Percentiles rank a stretch among this genome's conserved stretches.
Evolutionary conservation across 257 asterid species (phyloP).

Genomic region (Voacanga thouarsii): DNA sequence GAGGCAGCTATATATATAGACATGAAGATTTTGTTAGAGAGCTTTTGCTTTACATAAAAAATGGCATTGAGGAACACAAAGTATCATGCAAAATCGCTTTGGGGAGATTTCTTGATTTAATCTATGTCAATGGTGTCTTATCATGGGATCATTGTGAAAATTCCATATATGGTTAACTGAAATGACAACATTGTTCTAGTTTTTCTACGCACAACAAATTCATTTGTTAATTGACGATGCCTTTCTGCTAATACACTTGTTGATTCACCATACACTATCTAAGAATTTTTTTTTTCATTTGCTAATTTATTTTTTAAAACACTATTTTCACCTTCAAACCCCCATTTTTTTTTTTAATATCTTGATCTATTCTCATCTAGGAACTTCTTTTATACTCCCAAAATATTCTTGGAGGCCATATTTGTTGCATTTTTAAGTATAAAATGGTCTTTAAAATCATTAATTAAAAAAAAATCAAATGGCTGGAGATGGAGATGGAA

Average conservation of each 20-base stretch:
- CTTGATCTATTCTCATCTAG: no score
- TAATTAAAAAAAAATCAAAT: no score
- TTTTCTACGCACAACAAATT: slow-evolving; percentile 17
- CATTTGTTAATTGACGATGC: slow-evolving; percentile 42
- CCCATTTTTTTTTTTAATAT: no score
- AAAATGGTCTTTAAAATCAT: no score
- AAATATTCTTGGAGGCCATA: no score
- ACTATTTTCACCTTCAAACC: no score
- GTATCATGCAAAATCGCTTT: slow-evolving; percentile 15
- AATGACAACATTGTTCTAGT: slow-evolving; percentile 14
- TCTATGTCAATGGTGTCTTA: slow-evolving; percentile 35
- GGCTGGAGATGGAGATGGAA: no score
- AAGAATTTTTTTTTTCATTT: no score
- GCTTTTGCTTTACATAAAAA: slow-evolving; percentile 5
- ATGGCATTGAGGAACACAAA: neutral
- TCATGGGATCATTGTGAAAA: slow-evolving; percentile 29
- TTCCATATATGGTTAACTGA: slow-evolving; percentile 24
- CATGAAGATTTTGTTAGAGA: slow-evolving; percentile 1
- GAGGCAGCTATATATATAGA: neutral
- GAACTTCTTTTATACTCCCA: no score
- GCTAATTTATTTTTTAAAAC: no score
- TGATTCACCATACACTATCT: neutral
- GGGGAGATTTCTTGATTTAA: slow-evolving; percentile 19
- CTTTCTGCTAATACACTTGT: slow-evolving; percentile 28
- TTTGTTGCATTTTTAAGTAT: no score